Base-by-base conservation (phyloP, 2,329 filamentous ascomycete species). In the Salinomyces thailandicus region DNA sequence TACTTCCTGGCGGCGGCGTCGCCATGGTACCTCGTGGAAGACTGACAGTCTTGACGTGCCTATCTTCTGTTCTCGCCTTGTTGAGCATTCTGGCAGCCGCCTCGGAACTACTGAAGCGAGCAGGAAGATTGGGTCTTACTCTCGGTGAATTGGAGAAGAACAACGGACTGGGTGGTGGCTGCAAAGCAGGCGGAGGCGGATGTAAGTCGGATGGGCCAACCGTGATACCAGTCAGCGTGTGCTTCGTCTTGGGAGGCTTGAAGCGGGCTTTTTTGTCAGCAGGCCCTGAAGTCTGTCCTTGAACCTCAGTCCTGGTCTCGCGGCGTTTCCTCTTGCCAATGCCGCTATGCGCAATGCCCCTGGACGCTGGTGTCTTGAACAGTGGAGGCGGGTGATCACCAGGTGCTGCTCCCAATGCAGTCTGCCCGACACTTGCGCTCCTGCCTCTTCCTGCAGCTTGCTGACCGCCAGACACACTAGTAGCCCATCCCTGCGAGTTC, bases 1-100 rank as follows among this genome's bases (percentile, higher is more conserved):
- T 7, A 18, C 16, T 28, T 4, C 22, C n/a, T 26, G 9, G 9
- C 5, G 14, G 13, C 12, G 31, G 33, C 13, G 43, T 45, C 8
- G 48, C 58, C 37, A 63, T 60, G 3, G 61, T 65, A 14, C 67
- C 68, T 14, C 68, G 59, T 9, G 68, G 64, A 31, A 72, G 55
- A 19, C 62, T 70, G 27, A 72, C 67, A 3, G 67, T 71, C 56
- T 67, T 71, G 52, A 71, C 62, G 46, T 60, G 61, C 37, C 50
- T 58, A 28, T 71, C 68, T 41, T 71, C 68, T n/a, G 49, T 54
- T 12, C 60, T 62, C n/a, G 66, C 61, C 46, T 67, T 69, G 50
- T 62, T 67, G 43, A 71, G 61, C 60, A 67, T 80, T 47, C 57
- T 84, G 18, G 73, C 69, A 43, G 72, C 74, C 59, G 61, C 69